These are phyloP conservation scores for Naganishia liquefaciens DNA, from an alignment of 1,284 basidiomycete genomes.

Conservation along the genomic window DNA sequence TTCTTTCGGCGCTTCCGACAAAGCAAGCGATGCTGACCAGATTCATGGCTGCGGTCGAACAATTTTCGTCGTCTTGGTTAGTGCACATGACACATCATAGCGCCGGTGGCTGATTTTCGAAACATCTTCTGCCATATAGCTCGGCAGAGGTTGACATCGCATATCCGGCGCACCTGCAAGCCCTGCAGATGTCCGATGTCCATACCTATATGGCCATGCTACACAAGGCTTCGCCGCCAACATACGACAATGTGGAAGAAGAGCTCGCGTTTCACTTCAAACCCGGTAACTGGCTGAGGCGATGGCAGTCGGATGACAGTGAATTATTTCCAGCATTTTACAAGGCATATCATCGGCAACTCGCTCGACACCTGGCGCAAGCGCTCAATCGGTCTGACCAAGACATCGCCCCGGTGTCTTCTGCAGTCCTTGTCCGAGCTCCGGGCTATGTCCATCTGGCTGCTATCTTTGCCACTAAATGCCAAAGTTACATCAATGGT, in stretches of 20 bases:
- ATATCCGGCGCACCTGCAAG: conserved; percentile 48
- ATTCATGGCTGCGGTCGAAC: conserved; percentile 40
- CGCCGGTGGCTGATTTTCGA: not conserved
- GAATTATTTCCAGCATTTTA: conserved; percentile 60
- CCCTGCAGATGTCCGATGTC: conserved; percentile 50
- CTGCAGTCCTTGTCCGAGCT: conserved; percentile 51
- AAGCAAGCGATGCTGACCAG: conserved; percentile 54
- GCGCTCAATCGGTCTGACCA: conserved; percentile 47
- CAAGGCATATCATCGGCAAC: conserved; percentile 58
- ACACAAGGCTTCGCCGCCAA: conserved; percentile 39
- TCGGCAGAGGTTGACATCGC: conserved; percentile 7
- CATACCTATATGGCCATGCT: conserved; percentile 49
- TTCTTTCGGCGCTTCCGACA: conserved; percentile 56
- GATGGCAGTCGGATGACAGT: conserved; percentile 58
- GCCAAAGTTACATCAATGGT: conserved; percentile 56
- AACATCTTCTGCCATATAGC: not conserved
- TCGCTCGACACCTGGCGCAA: conserved; percentile 54
- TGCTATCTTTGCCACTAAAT: conserved; percentile 54
- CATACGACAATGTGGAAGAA: conserved; percentile 45
- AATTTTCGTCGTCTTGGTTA: conserved; percentile 1
- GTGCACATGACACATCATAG: not conserved
- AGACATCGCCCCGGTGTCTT: conserved; percentile 45
- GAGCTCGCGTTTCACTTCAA: conserved; percentile 54
- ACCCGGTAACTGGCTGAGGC: conserved; percentile 55
- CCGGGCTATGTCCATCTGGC: conserved; percentile 57